These are phyloP conservation scores for Debaryomyces robertsiae DNA, from an alignment of 1,139 yeast genomes.

Conservation along the genomic window DNA sequence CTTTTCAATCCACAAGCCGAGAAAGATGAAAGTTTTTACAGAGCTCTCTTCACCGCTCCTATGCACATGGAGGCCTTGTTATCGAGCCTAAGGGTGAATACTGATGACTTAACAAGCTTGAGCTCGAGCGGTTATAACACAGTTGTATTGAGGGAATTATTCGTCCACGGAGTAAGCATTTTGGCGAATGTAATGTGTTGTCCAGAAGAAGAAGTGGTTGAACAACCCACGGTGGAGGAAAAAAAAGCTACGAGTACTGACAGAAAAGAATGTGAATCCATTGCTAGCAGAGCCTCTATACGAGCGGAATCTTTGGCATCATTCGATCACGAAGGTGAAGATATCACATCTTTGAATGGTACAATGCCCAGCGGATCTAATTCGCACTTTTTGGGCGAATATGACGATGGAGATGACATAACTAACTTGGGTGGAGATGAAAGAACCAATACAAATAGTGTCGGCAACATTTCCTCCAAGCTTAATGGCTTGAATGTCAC, in stretches of 20 bases:
- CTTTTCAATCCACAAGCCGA: constrained; percentile 24
- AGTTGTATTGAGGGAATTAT: constrained; percentile 21
- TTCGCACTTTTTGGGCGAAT: constrained; percentile 12
- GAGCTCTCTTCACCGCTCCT: constrained; percentile 29
- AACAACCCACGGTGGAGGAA: background rate
- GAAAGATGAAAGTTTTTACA: constrained; percentile 27
- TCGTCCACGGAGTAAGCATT: constrained; percentile 25
- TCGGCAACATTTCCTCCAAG: background rate
- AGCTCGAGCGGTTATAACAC: constrained; percentile 4
- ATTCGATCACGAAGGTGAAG: constrained; percentile 26
- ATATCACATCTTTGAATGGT: constrained; percentile 25
- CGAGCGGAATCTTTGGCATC: background rate
- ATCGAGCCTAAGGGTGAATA: constrained; percentile 27
- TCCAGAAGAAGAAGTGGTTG: constrained; percentile 9
- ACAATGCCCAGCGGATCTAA: constrained; percentile 12
- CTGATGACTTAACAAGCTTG: constrained; percentile 10
- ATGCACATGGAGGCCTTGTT: constrained; percentile 28
- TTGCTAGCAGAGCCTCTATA: constrained; percentile 1
- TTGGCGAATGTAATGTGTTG: constrained; percentile 22
- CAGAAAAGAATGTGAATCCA: constrained; percentile 7
- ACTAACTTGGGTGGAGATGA: constrained; percentile 24
- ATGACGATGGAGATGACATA: constrained; percentile 34
- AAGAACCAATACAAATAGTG: background rate
- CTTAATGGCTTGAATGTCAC: background rate
- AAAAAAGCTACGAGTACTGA: background rate